Percentiles rank a stretch among this genome's conserved stretches.
Evolutionary conservation across 1,284 basidiomycete genomes (phyloP).

Genomic region (Moniliophthora roreri): DNA sequence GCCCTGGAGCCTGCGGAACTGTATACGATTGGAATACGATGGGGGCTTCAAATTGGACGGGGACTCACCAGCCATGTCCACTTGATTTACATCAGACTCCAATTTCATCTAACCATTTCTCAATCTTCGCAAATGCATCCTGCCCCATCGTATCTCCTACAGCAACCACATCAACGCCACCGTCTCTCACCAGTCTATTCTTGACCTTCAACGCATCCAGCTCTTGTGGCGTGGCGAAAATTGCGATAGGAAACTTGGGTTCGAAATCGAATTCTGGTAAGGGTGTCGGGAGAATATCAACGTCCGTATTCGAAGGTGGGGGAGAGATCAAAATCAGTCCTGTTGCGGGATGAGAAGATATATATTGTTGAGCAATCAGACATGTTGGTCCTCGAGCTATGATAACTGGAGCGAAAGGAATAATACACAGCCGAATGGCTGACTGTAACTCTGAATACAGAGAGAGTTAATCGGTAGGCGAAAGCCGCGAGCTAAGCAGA

Average conservation of each 20-base stretch:
- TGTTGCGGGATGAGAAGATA: conserved; percentile 62
- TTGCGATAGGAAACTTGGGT: conserved; percentile 60
- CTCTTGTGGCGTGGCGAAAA: conserved; percentile 40
- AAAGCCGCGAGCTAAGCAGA: background rate
- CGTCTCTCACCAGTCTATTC: conserved; percentile 37
- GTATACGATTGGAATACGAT: no score
- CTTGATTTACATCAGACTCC: conserved; percentile 37
- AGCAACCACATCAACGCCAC: conserved; percentile 34
- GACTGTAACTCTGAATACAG: conserved; percentile 36
- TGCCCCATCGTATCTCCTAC: conserved; percentile 32
- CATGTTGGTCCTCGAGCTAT: conserved; percentile 51
- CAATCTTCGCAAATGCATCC: conserved; percentile 31
- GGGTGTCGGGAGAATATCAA: conserved; percentile 38
- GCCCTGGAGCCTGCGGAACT: no score
- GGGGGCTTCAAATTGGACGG: no score
- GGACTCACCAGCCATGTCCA: no score
- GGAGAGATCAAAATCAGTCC: conserved; percentile 63
- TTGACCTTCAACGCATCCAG: conserved; percentile 30
- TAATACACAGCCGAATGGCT: conserved; percentile 42
- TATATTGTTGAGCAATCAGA: conserved; percentile 64
- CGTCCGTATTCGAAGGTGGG: conserved; percentile 40
- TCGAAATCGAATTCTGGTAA: conserved; percentile 59
- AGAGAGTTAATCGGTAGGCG: background rate
- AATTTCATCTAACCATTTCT: conserved; percentile 45
- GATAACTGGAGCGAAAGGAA: conserved; percentile 65